Base-by-base conservation (phyloP, 2,329 filamentous ascomycete species). In the Aspergillus luchuensis region DNA sequence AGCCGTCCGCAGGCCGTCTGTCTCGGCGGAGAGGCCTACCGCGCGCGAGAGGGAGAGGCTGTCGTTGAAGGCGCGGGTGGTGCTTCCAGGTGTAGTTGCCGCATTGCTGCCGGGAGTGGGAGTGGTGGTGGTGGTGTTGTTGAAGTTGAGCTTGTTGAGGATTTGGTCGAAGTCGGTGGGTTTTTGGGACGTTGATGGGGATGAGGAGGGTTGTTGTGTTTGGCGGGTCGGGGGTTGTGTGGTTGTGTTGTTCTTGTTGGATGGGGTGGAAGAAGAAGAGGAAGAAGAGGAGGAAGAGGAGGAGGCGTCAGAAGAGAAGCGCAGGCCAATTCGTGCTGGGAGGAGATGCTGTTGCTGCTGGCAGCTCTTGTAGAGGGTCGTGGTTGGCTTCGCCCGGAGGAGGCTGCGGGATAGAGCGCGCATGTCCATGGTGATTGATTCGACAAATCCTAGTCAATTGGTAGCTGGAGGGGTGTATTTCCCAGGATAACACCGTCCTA, bases 81-180 rank as follows among this genome's bases (percentile, higher is more conserved):
- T 36, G 11, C 10, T 54, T 25, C 38, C 21, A 33, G 52, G 23
- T n/a, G 55, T 23, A 30, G 11, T 11, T 5, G 33, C 30, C 8
- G 28, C 21, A 55, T 49, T 51, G 30, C 30, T 33, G 28, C 28
- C 21, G 47, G 33, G 13, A 41, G 56, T n/a, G 25, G 48, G 19
- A 19, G 41, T 25, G 60, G 52, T 38, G 25, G 43, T 21, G 30
- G 25, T 23, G 58, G 19, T 36, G 54, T 57, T 57, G 63, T 59
- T 59, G 43, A 76, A 55, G 41, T 75, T 69, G 50, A 76, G 72
- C 48, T 71, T 67, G 64, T 68, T 68, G 57, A 76, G 67, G 67
- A 76, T 71, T 19, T 68, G 64, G 60, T 76, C 71, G 60, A 75
- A 73, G 60, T 71, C 58, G 23, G 59, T 30, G 48, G 58, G 15